These are phyloP conservation scores for Chaetomium strumarium DNA, from an alignment of 2,329 filamentous ascomycete genomes.

Conservation along the genomic window DNA sequence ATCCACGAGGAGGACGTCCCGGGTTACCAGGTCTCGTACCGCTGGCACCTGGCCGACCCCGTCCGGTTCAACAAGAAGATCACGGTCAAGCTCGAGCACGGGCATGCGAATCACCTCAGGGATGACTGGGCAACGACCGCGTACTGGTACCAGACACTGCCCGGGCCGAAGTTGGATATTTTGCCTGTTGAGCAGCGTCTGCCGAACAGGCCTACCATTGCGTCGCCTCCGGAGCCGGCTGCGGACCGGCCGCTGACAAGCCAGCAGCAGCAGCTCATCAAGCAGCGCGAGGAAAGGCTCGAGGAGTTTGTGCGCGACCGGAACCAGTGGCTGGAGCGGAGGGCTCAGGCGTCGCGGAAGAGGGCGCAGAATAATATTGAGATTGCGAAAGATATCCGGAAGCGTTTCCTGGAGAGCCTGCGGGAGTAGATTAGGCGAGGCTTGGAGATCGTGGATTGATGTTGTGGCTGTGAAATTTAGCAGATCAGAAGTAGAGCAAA, in stretches of 20 bases:
- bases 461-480: too few species aligned
- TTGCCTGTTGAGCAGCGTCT: not conserved
- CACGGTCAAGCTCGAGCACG: constrained; percentile 5
- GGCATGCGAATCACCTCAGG: constrained; percentile 1
- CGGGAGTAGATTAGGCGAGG: not conserved
- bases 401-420: constrained; percentile 1
- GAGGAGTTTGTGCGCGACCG: constrained; percentile 3
- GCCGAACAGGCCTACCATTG: constrained; percentile 1
- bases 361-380: constrained; percentile 1
- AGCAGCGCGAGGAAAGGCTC: constrained; percentile 1
- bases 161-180: not conserved
- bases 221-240: constrained; percentile 2
- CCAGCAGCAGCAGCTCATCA: not conserved
- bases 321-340: constrained; percentile 2
- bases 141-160: constrained; percentile 5
- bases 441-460: too few species aligned
- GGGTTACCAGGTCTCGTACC: constrained; percentile 4
- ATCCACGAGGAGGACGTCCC: constrained; percentile 2
- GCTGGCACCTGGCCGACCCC: constrained; percentile 2
- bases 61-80: constrained; percentile 5
- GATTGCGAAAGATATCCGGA: constrained; percentile 3
- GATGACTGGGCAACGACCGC: constrained; percentile 2
- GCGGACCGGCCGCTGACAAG: not conserved
- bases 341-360: not conserved
- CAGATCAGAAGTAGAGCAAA: too few species aligned